Percentiles rank a stretch among this genome's conserved stretches.
These are phyloP conservation scores for Mallotus japonicus DNA, from an alignment of 441 rosid species.

Conservation along the genomic window DNA sequence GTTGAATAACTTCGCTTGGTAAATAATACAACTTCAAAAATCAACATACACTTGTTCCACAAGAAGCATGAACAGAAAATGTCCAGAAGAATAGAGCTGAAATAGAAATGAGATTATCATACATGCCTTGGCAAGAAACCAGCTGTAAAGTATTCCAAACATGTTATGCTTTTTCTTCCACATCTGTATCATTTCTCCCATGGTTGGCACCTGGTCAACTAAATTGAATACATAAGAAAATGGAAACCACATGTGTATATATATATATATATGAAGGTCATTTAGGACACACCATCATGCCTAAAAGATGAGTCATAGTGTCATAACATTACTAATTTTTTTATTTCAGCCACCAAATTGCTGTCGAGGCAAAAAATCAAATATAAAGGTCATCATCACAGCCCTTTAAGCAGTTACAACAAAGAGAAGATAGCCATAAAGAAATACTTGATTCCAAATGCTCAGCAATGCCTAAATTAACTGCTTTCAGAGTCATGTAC, in stretches of 20 bases:
- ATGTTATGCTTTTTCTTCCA: conserved; percentile 73
- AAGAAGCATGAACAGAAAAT: background rate
- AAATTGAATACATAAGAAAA: conserved; percentile 14
- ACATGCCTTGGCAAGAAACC: conserved; percentile 80
- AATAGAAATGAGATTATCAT: conserved; percentile 16
- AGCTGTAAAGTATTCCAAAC: conserved; percentile 80
- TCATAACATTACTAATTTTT: background rate
- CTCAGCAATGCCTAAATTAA: background rate
- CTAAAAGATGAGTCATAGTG: background rate
- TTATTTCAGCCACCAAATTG: too few species aligned
- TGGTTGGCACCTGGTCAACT: conserved; percentile 59
- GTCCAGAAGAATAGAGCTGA: background rate
- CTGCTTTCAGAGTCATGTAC: background rate
- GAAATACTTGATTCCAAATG: background rate
- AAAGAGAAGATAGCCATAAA: background rate
- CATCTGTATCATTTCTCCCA: conserved; percentile 83
- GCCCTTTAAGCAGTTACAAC: background rate
- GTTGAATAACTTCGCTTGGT: conserved; percentile 6
- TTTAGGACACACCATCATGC: background rate
- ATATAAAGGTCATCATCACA: background rate
- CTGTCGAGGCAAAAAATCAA: background rate
- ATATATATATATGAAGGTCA: background rate
- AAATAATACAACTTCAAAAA: background rate
- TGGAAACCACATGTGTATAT: background rate
- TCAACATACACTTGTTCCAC: background rate